Evolutionary conservation across 2,329 filamentous ascomycete genomes (phyloP).

Genomic region (Neofusicoccum parvum): DNA sequence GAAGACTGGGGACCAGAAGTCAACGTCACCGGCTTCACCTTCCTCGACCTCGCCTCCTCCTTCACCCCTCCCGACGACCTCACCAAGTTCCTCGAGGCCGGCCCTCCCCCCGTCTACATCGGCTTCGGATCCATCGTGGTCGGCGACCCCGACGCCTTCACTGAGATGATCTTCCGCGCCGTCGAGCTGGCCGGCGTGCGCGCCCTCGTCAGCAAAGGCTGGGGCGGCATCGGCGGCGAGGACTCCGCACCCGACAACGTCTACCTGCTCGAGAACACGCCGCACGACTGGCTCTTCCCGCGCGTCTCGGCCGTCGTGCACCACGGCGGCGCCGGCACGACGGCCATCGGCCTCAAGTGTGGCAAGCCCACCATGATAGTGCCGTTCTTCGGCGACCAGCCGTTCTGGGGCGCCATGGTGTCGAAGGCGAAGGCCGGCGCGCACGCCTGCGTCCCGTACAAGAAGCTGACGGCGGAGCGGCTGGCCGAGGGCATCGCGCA

Average conservation of each 20-base stretch:
- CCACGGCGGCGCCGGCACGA: conserved; percentile 70
- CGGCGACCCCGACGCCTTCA: conserved; percentile 70
- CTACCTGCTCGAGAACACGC: conserved; percentile 73
- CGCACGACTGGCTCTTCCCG: conserved; percentile 74
- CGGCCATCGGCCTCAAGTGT: conserved; percentile 71
- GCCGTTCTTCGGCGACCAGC: conserved; percentile 78
- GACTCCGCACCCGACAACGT: conserved; percentile 57
- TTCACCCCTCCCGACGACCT: conserved; percentile 62
- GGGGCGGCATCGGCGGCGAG: conserved; percentile 69
- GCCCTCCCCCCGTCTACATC: conserved; percentile 67
- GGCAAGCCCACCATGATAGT: conserved; percentile 75
- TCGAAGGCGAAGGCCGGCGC: conserved; percentile 66
- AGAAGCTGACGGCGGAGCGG: conserved; percentile 63
- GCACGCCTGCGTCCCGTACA: conserved; percentile 65
- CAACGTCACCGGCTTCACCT: conserved; percentile 77
- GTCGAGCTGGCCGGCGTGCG: conserved; percentile 67
- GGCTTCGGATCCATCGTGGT: conserved; percentile 78
- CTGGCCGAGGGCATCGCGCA: conserved; percentile 71
- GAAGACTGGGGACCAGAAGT: conserved; percentile 70
- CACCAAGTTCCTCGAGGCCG: conserved; percentile 37
- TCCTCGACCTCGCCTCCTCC: conserved; percentile 67
- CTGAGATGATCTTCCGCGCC: conserved; percentile 70
- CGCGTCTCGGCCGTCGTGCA: conserved; percentile 13
- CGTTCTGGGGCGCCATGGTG: conserved; percentile 76
- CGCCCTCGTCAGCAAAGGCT: conserved; percentile 73